Evolutionary conservation across 192 early-diverging fungal genomes (phyloP), one percentile per base, ranked within the genome.

Genomic region (Coemansia sp.): DNA sequence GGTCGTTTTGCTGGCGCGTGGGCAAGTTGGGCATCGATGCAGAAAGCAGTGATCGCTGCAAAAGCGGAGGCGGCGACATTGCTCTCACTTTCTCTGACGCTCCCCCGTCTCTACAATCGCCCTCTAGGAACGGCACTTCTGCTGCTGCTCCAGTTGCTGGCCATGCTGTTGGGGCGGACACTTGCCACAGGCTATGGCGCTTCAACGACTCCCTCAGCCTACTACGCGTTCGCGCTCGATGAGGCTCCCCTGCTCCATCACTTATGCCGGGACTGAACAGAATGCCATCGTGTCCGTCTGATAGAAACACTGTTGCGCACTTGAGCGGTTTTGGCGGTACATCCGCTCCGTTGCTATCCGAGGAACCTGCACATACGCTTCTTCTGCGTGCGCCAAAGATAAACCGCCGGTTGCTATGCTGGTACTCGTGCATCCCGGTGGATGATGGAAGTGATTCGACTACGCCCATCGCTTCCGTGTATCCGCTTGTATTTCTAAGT

Each of bases 401-500:
- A 10, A 25, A 48, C 22, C 45, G 45, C 23, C 45, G 45, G 9
- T 48, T 48, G 45, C n/a, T n/a, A n/a, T 25, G 22, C 5, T 59
- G 45, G 42, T 56, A 44, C 38, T 65, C 44, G 33, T 75, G 67
- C 14, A 55, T 60, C 3, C 53, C 31, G 50, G 59, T 29, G 5
- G 60, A 58, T 15, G 68, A n/a, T 25, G 63, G 74, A 14, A 75
- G 34, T 15, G 74, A 75, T 27, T 75, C 74, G 11, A 75, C 74
- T 8, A 67, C 74, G 4, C 74, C 74, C 74, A 75, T 75, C 44
- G 44, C 57, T 57, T 54, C n/a, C 30, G 15, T 17, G 17, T 54
- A 29, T 13, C n/a, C 19, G 28, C 15, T 54, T 4, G 7, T 10
- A 7, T 10, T 17, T 2, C 4, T 54, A n/a, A 15, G n/a, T n/a